Evolutionary conservation across 345 rosid species (phyloP).

Genomic region (Hibiscus mutabilis): DNA sequence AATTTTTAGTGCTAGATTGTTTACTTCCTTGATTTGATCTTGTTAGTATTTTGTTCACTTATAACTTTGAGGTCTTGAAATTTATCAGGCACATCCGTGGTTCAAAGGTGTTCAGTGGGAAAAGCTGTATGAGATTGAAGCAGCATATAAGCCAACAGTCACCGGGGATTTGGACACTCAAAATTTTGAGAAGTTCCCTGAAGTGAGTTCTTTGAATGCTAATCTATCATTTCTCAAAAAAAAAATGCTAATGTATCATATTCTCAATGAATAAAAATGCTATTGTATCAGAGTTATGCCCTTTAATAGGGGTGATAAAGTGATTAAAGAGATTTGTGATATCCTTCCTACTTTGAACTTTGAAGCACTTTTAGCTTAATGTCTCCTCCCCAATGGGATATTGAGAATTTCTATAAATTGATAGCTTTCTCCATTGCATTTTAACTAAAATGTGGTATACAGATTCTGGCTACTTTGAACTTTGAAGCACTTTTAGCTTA

Average conservation of each 20-base stretch:
- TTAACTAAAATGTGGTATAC: background rate
- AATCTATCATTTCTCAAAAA: background rate
- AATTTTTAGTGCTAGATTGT: background rate
- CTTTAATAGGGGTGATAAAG: background rate
- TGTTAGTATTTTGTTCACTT: background rate
- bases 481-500: background rate
- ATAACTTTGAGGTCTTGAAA: constrained; percentile 11
- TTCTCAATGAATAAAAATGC: background rate
- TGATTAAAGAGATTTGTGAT: background rate
- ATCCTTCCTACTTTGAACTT: background rate
- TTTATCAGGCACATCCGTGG: constrained; percentile 78
- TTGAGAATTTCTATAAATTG: background rate
- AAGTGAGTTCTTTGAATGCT: constrained; percentile 49
- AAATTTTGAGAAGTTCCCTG: constrained; percentile 97
- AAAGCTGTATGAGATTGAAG: constrained; percentile 78
- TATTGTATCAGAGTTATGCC: background rate
- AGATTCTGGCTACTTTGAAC: background rate
- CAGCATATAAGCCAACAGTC: constrained; percentile 76
- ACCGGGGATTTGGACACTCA: constrained; percentile 90
- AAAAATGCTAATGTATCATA: background rate
- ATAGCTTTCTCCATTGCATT: background rate
- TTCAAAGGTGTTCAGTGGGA: constrained; percentile 78
- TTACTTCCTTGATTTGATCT: constrained; percentile 11
- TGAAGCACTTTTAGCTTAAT: background rate
- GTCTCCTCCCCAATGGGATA: background rate